These are phyloP conservation scores for Rhizophagus prolifer DNA, from an alignment of 192 early-diverging fungal species.

Conservation along the genomic window DNA sequence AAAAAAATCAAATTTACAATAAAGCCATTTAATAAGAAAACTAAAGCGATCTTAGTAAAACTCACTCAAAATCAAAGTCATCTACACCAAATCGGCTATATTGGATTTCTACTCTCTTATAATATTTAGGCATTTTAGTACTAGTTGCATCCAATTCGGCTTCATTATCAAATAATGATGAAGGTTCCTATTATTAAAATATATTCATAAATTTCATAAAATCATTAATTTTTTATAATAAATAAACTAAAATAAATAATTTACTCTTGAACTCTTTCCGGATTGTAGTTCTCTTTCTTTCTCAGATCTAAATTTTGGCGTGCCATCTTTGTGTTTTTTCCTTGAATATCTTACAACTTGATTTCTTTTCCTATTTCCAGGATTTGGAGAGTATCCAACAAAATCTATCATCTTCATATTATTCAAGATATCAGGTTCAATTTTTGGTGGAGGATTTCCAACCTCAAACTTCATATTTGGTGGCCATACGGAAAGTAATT, in stretches of 20 bases:
- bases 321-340: slow-evolving; percentile 43
- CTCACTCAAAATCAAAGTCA: slow-evolving; percentile 95
- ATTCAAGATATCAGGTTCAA: slow-evolving; percentile 73
- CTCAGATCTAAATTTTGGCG: slow-evolving; percentile 79
- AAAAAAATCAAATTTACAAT: neutral
- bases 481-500: slow-evolving; percentile 81
- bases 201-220: neutral
- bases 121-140: slow-evolving; percentile 62
- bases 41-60: neutral
- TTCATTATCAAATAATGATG: slow-evolving; percentile 30
- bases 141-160: slow-evolving; percentile 41
- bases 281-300: slow-evolving; percentile 70
- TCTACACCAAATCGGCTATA: slow-evolving; percentile 95
- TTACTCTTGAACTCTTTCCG: slow-evolving; percentile 39
- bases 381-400: slow-evolving; percentile 93
- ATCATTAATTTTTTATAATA: neutral
- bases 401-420: slow-evolving; percentile 89
- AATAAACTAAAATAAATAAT: neutral
- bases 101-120: slow-evolving; percentile 80
- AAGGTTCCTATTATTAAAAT: neutral
- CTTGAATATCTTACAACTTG: slow-evolving; percentile 54
- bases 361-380: slow-evolving; percentile 74
- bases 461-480: slow-evolving; percentile 62
- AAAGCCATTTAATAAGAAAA: neutral
- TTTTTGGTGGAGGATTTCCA: slow-evolving; percentile 67